Evolutionary conservation across 495 filamentous ascomycete species (phyloP), one percentile per base, ranked within the genome.

Genomic region (Penicillium coprophilum): DNA sequence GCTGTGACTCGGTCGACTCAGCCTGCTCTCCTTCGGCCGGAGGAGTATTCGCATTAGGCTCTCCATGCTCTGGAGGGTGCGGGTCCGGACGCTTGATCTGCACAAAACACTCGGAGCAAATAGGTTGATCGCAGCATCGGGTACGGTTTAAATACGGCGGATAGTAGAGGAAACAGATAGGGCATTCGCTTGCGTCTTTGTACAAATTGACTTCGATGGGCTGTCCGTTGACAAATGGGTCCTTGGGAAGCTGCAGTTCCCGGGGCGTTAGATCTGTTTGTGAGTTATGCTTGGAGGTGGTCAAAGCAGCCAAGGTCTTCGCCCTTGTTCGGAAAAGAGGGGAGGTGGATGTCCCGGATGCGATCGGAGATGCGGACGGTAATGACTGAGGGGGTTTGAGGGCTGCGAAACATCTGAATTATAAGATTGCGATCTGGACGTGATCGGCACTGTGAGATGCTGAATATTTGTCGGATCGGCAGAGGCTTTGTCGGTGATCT

Each of bases 81-180:
- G 94, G 94, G 63, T 98, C 94, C 9, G 93, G 90, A 23, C 94
- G 84, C 76, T 96, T 98, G 68, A 98, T 98, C 68, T 98, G 94
- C 9, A 98, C 95, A 63, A 98, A 98, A 69, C 94, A 98, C 75
- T 98, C 94, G 45, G 94, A 97, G 76, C 94, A 98, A 54, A 98
- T 97, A 6, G 91, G 81, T 67, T 98, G 94, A 64, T 96, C 93
- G 70, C 94, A 98, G 67, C 94, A 98, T 60, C 94, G 79, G 3
- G 94, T 97, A 46, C 87, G 88, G 69, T 98, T 97, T n/a, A 97
- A 77, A 66, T 95, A 96, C 2, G 93, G 92, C 3, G 94, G 94
- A 62, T 96, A 98, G 67, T 91, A 93, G 24, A 98, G 75, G 68
- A 97, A 95, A 75, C 94, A 98, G 51, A 98, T 96, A 20, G 95